Conservation (phyloP, 2,329 filamentous ascomycete species). For the Fusarium keratoplasticum region DNA sequence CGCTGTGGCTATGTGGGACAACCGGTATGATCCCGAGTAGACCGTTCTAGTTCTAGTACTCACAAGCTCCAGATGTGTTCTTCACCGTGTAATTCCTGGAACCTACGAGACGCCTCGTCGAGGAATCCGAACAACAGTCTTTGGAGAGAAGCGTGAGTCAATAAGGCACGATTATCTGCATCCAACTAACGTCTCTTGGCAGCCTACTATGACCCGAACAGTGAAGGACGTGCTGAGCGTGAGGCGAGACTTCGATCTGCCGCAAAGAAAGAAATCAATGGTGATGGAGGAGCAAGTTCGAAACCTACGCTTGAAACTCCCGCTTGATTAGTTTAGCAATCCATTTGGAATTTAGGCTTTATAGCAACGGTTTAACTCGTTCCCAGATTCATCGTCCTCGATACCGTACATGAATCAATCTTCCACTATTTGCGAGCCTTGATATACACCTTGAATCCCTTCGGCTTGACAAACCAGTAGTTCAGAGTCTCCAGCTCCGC, state of each 20-base stretch:
- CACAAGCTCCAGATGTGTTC: background rate
- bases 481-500: background rate
- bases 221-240: slow-evolving; percentile 22
- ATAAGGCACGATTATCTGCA: background rate
- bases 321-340: background rate
- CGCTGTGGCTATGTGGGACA: slow-evolving; percentile 64
- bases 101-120: slow-evolving; percentile 24
- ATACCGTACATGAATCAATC: background rate
- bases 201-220: slow-evolving; percentile 10
- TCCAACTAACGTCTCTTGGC: background rate
- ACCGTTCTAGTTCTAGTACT: background rate
- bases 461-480: background rate
- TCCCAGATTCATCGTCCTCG: background rate
- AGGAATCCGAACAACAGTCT: slow-evolving; percentile 23
- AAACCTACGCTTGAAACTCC: background rate
- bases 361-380: background rate
- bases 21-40: slow-evolving; percentile 36
- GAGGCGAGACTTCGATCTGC: background rate
- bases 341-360: background rate
- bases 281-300: background rate
- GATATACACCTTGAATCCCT: slow-evolving; percentile 7
- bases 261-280: background rate
- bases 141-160: slow-evolving; percentile 21
- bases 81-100: slow-evolving; percentile 27
- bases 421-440: background rate